phyloP scores from a whole-genome alignment of 257 asterid genomes.

The Solanum arcanum region DNA sequence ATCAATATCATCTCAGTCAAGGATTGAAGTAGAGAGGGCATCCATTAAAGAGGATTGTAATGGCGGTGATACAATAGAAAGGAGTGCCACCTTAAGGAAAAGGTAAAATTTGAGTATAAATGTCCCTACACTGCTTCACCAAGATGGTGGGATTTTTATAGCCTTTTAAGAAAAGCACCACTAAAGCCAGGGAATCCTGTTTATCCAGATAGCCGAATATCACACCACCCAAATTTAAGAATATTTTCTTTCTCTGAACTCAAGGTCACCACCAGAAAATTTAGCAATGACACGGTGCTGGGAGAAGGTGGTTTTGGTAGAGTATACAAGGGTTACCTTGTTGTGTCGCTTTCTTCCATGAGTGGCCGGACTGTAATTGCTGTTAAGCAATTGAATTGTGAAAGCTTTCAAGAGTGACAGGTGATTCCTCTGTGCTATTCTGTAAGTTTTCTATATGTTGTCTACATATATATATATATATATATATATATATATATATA shows the following conservation, averaged over 20 bases:
- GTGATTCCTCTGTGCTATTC: background rate
- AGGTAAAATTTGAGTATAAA: slow-evolving; percentile 18
- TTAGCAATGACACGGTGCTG: background rate
- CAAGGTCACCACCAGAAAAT: background rate
- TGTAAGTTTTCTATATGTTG: background rate
- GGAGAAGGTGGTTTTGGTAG: background rate
- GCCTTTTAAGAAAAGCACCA: slow-evolving; percentile 30
- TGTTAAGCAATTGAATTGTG: background rate
- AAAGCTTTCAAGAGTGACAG: background rate
- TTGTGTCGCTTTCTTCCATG: background rate
- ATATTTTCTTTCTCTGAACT: background rate
- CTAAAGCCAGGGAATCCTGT: slow-evolving; percentile 10
- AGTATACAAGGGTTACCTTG: background rate
- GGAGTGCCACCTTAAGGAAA: slow-evolving; percentile 17
- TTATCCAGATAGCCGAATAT: background rate
- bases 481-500: background rate
- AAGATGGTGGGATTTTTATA: slow-evolving; percentile 49
- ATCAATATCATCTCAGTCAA: slow-evolving; percentile 3
- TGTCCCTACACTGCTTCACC: background rate
- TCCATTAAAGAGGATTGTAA: slow-evolving; percentile 13
- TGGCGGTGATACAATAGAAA: slow-evolving; percentile 7
- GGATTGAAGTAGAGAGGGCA: slow-evolving; percentile 20
- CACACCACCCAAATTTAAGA: background rate
- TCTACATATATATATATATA: too few species aligned
- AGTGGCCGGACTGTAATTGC: background rate